These are phyloP conservation scores for Pistacia vera DNA, from an alignment of 345 rosid genomes.

Conservation along the genomic window DNA sequence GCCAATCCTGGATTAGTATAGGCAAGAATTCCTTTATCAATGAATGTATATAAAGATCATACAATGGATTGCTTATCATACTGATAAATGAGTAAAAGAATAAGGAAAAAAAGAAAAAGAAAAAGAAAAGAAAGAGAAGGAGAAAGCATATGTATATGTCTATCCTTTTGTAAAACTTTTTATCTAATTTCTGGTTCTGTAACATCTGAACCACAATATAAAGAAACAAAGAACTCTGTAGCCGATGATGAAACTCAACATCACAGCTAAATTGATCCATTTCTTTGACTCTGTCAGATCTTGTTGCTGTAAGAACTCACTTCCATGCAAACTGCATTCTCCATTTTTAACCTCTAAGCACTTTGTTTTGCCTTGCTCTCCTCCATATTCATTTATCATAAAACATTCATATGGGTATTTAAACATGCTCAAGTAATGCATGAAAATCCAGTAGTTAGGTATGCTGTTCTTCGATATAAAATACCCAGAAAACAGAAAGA, in stretches of 20 bases:
- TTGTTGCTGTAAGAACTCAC: constrained; percentile 59
- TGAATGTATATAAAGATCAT: constrained; percentile 8
- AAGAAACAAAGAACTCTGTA: constrained; percentile 73
- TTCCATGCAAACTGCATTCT: constrained; percentile 43
- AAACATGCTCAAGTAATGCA: constrained; percentile 83
- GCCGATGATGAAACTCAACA: constrained; percentile 69
- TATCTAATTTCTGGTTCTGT: constrained; percentile 50
- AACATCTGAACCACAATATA: constrained; percentile 74
- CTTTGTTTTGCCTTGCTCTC: constrained; percentile 40
- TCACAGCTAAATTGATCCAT: constrained; percentile 79
- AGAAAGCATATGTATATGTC: constrained; percentile 4
- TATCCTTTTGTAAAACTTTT: constrained; percentile 7
- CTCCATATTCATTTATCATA: constrained; percentile 75
- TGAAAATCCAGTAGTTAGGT: constrained; percentile 81
- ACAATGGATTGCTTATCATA: not conserved
- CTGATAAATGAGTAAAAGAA: not conserved
- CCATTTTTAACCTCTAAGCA: constrained; percentile 43
- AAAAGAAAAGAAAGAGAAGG: not conserved
- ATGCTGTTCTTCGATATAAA: constrained; percentile 69
- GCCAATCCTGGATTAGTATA: not conserved
- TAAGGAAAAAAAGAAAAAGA: not conserved
- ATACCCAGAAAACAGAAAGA: constrained; percentile 89
- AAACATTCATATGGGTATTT: constrained; percentile 88
- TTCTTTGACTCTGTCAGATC: constrained; percentile 59
- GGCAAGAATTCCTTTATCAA: not conserved